Evolutionary conservation across 1,284 basidiomycete species (phyloP), one percentile per base, ranked within the genome.

Genomic region (Ceratobasidium sp.): DNA sequence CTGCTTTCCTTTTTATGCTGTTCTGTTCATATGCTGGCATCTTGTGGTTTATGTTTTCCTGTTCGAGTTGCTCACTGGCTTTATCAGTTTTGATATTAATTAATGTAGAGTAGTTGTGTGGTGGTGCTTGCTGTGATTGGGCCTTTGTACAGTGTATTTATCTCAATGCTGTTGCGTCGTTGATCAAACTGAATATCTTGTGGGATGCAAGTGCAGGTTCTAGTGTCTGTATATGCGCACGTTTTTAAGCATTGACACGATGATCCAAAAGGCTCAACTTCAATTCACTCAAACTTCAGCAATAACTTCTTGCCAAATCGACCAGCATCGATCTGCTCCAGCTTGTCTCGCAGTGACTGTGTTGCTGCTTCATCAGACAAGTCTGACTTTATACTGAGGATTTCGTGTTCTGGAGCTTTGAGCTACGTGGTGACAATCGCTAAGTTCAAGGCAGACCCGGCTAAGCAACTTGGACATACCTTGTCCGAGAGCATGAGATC

Each of bases 281-380:
- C 5, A 49, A 6, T 13, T 59, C 38, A 70, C 73, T 86, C 85
- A 35, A 93, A 80, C 73, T 83, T 87, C 67, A 94, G 79, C 57
- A 94, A 79, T 13, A 91, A 82, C 80, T 94, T 94, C 83, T 88
- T 92, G 11, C 91, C 89, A 76, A 87, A 84, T 63, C 82, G 83
- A 0, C 92, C 91, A 9, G 80, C 78, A 14, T 83, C 78, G 75
- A 89, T 79, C 74, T 82, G 84, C 30, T 80, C 78, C 73, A 93
- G 82, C 0, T 85, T 79, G 18, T 84, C 81, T 73, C 83, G 81
- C 32, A 94, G 79, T 73, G 80, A 85, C 57, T 80, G 74, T 3
- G 82, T 85, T 3, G 87, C 88, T 41, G 84, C 82, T 49, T 84
- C 83, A 71, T 91, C 88, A n/a, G 84, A 85, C 26, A 85, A 81